Evolutionary conservation across 1,284 basidiomycete species (phyloP).

Genomic region (Golubevia sp.): DNA sequence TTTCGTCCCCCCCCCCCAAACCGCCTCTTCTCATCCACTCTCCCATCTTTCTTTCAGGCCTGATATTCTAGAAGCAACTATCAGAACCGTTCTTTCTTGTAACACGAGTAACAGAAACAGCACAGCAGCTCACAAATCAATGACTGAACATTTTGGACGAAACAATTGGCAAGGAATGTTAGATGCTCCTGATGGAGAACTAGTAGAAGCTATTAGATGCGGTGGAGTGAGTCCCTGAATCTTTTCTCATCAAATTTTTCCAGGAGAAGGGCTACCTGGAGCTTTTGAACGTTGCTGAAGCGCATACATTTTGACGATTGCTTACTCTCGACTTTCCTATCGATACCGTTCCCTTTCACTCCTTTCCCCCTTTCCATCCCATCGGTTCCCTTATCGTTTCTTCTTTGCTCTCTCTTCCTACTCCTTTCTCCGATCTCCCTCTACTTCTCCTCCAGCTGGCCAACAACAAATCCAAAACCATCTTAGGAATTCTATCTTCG

Average conservation of each 20-base stretch:
- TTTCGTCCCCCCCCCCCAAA: too few relatives aligned
- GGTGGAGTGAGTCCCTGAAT: conserved; percentile 69
- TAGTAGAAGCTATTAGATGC: conserved; percentile 71
- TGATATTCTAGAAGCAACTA: conserved; percentile 73
- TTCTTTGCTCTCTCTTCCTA: neutral
- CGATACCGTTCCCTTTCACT: neutral
- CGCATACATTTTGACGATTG: too few relatives aligned
- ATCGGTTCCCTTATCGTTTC: too few relatives aligned
- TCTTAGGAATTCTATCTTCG: conserved; percentile 52
- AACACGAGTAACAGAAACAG: conserved; percentile 74
- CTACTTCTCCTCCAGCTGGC: conserved; percentile 65
- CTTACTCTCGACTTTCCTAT: too few relatives aligned
- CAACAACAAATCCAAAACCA: conserved; percentile 74
- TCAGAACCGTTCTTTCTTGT: conserved; percentile 75
- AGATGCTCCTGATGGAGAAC: conserved; percentile 65
- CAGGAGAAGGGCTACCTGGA: too few relatives aligned
- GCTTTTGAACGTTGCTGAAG: too few relatives aligned
- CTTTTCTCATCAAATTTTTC: too few relatives aligned
- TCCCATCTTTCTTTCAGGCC: conserved; percentile 39
- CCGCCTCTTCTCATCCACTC: too few relatives aligned
- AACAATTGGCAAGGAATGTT: conserved; percentile 71
- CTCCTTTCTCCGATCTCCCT: neutral
- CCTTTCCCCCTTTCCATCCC: neutral
- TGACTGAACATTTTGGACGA: conserved; percentile 70
- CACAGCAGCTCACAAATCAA: conserved; percentile 69